Conservation (phyloP, 2,329 filamentous ascomycete species). For the Diaporthe helianthi region DNA sequence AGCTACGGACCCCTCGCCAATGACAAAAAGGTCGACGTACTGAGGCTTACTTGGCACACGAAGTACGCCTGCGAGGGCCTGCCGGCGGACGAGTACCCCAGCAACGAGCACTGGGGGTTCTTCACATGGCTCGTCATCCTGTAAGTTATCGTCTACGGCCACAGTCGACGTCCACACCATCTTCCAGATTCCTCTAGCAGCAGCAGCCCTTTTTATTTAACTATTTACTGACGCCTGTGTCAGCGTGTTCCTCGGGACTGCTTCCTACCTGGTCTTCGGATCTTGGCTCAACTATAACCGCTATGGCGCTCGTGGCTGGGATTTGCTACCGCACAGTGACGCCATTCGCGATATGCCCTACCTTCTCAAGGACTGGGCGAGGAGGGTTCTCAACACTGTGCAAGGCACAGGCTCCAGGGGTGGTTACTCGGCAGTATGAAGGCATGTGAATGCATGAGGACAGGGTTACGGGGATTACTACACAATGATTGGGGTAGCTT, state of each 20-base stretch:
- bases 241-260: constrained; percentile 83
- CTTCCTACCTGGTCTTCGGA: constrained; percentile 94
- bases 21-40: constrained; percentile 62
- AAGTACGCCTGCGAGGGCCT: constrained; percentile 80
- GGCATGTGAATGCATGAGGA: background rate
- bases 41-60: constrained; percentile 85
- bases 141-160: constrained; percentile 58
- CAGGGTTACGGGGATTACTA: background rate
- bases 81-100: constrained; percentile 47
- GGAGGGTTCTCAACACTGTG: constrained; percentile 80
- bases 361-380: constrained; percentile 85
- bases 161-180: background rate
- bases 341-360: constrained; percentile 92
- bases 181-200: background rate
- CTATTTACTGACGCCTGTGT: constrained; percentile 35
- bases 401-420: constrained; percentile 85
- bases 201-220: background rate
- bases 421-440: constrained; percentile 89
- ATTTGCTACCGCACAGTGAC: constrained; percentile 90
- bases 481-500: background rate
- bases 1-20: constrained; percentile 70
- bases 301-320: constrained; percentile 94
- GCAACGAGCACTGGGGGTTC: constrained; percentile 78
- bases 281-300: constrained; percentile 99
- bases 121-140: constrained; percentile 97